These are phyloP conservation scores for Camptophora hylomeconis DNA, from an alignment of 2,329 filamentous ascomycete genomes.

Conservation along the genomic window DNA sequence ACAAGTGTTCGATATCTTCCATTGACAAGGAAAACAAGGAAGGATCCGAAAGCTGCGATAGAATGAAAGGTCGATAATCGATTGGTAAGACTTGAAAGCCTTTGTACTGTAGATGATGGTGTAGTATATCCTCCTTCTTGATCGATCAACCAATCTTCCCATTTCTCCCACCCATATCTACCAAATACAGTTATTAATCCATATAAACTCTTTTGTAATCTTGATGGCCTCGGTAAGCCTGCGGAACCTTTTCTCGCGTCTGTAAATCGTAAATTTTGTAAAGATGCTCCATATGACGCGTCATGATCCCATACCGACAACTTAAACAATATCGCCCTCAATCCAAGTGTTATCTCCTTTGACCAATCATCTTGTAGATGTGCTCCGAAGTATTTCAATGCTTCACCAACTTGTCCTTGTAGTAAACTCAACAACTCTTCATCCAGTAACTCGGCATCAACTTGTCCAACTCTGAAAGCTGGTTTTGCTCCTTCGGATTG, in stretches of 20 bases:
- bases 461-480: conserved; percentile 85
- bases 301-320: conserved; percentile 94
- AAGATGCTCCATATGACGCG: conserved; percentile 80
- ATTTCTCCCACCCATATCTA: conserved; percentile 79
- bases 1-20: conserved; percentile 83
- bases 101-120: conserved; percentile 33
- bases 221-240: conserved; percentile 55
- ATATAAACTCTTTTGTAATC: conserved; percentile 71
- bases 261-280: conserved; percentile 83
- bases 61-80: conserved; percentile 62
- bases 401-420: conserved; percentile 75
- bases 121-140: conserved; percentile 55
- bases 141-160: conserved; percentile 74
- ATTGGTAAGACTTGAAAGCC: conserved; percentile 57
- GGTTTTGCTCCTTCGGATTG: conserved; percentile 69
- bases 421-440: conserved; percentile 82
- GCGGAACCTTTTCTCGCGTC: conserved; percentile 53
- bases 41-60: conserved; percentile 67
- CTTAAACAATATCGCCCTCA: conserved; percentile 80
- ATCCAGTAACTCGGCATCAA: conserved; percentile 89
- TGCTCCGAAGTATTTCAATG: conserved; percentile 67
- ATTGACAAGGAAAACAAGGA: conserved; percentile 81
- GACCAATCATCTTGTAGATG: conserved; percentile 77
- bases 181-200: conserved; percentile 78
- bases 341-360: conserved; percentile 64